Percentiles rank a stretch among this genome's conserved stretches.
phyloP scores from a whole-genome alignment of 805 yeast genomes.

The Yarrowia porcina region DNA sequence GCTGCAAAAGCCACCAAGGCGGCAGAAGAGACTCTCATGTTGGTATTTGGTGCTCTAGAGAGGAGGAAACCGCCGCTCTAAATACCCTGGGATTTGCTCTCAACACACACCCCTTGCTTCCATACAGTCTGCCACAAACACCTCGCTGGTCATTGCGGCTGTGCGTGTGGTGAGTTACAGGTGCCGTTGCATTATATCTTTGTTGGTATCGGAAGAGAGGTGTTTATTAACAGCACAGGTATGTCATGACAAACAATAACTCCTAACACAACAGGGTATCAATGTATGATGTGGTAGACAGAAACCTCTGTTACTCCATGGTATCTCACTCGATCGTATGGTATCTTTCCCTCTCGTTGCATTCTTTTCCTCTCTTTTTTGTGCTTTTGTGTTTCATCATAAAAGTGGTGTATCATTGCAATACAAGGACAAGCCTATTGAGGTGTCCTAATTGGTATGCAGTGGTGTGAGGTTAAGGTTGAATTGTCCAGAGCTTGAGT shows the following conservation, averaged over 20 bases:
- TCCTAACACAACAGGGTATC: no score
- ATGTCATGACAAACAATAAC: no score
- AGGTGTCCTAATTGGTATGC: not conserved
- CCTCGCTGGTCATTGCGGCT: not conserved
- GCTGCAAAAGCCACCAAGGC: not conserved
- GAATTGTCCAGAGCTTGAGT: not conserved
- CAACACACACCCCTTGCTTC: not conserved
- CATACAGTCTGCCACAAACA: not conserved
- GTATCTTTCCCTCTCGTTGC: not conserved
- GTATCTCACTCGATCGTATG: no score
- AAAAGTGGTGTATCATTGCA: not conserved
- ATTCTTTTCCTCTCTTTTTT: not conserved
- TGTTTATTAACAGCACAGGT: no score
- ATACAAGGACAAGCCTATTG: not conserved
- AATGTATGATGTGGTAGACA: no score
- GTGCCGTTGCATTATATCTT: no score
- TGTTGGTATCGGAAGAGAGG: not conserved
- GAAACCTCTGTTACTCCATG: no score
- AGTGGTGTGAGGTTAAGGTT: not conserved
- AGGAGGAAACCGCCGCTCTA: not conserved
- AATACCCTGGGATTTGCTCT: not conserved
- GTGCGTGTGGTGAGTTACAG: not conserved
- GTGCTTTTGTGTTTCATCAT: not conserved
- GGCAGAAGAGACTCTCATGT: not conserved
- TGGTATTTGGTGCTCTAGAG: not conserved